Evolutionary conservation across 208 protist species (phyloP).

Genomic region (Herpetomonas muscarum): DNA sequence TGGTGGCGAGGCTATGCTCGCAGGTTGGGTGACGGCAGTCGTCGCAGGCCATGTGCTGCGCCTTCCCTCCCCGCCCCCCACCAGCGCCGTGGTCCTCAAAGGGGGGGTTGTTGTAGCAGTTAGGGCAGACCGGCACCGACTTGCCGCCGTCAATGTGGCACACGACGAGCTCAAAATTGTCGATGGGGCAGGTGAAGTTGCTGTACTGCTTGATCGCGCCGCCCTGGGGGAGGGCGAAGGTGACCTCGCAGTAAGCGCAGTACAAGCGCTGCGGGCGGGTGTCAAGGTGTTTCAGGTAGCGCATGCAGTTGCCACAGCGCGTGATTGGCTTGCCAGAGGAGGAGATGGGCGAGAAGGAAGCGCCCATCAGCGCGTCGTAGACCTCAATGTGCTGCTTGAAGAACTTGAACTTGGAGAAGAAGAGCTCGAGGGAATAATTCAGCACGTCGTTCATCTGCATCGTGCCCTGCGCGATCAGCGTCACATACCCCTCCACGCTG

Average conservation of each 20-base stretch:
- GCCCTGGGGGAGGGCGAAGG: slow-evolving; percentile 83
- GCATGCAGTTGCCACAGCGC: slow-evolving; percentile 90
- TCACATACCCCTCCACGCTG: slow-evolving; percentile 92
- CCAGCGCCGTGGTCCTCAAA: slow-evolving; percentile 62
- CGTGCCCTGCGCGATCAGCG: slow-evolving; percentile 88
- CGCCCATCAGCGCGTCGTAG: slow-evolving; percentile 93
- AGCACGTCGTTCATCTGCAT: slow-evolving; percentile 83
- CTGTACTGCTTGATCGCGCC: slow-evolving; percentile 87
- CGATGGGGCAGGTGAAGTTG: slow-evolving; percentile 85
- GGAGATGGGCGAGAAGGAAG: slow-evolving; percentile 88
- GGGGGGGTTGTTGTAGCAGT: slow-evolving; percentile 94
- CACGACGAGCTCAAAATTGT: slow-evolving; percentile 92
- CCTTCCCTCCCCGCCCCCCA: slow-evolving; percentile 3
- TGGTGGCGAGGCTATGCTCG: slow-evolving; percentile 78
- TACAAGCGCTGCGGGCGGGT: slow-evolving; percentile 88
- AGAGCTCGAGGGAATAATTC: slow-evolving; percentile 71
- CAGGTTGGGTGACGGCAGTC: slow-evolving; percentile 92
- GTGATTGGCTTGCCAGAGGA: slow-evolving; percentile 80
- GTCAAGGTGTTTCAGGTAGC: slow-evolving; percentile 86
- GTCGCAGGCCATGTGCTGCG: slow-evolving; percentile 84
- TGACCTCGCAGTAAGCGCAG: slow-evolving; percentile 92
- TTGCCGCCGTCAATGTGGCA: slow-evolving; percentile 88
- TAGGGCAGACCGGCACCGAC: slow-evolving; percentile 89
- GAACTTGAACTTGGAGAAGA: slow-evolving; percentile 88
- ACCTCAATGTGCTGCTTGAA: slow-evolving; percentile 91